Base-by-base conservation (phyloP, 768 basidiomycete genomes). In the Pleurotus salmoneostramineus region DNA sequence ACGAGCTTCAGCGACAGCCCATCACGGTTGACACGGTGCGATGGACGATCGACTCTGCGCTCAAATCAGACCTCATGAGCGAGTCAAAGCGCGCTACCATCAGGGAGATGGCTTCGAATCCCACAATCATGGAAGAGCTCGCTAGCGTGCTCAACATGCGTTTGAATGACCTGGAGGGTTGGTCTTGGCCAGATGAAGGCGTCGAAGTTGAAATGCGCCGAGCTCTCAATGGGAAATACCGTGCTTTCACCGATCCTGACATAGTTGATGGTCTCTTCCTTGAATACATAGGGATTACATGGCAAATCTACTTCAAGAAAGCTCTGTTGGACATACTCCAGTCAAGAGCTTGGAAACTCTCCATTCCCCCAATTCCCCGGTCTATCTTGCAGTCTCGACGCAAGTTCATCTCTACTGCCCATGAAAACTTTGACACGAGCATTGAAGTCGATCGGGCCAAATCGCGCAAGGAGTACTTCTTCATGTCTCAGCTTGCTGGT, bases 221-320 rank as follows among this genome's bases (percentile, higher is more conserved):
- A 4, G 74, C 76, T 67, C 66, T 81, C 34, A 77, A 77, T 59
- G 80, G 80, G 1, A 80, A 79, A 66, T 80, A 79, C 58, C 67
- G 78, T 17, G 77, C 76, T n/a, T 79, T 77, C 61, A 77, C 77
- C 7, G 78, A 81, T 59, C 75, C 75, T 12, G 79, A 81, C 42
- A 72, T 79, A 50, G 62, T 81, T 27, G 77, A 80, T 52, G 76
- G 74, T 0, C 66, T 80, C 8, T 64, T 81, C 35, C 69, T 80
- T 11, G 76, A 79, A 33, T 70, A 78, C 64, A 65, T 81, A 8
- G 80, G 79, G 0, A 57, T 77, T 5, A 61, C 64, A 12, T 80
- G 78, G 79, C 73, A 76, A 50, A 67, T 74, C 34, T 68, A 71
- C 37, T 59, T 78, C 49, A 77, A 73, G 51, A 46, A 63, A 6